These are phyloP conservation scores for Pulveroboletus sp. DNA, from an alignment of 768 basidiomycete genomes.

Conservation along the genomic window DNA sequence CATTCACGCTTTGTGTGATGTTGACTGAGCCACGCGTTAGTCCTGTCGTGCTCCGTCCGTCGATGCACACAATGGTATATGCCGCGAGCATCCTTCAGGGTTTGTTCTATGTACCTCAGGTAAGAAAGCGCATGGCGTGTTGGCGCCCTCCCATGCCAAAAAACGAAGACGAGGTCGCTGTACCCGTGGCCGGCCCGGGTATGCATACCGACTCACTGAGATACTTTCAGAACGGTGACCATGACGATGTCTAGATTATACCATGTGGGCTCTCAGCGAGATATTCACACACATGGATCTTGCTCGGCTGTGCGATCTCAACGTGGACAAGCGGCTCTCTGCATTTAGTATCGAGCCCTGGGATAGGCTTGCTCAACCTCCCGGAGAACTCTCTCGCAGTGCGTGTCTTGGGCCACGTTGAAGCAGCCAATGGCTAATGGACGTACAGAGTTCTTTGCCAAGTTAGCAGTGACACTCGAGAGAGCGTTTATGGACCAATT, in stretches of 20 bases:
- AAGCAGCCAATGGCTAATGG: slow-evolving; percentile 12
- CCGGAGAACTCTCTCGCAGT: slow-evolving; percentile 45
- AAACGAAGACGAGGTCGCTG: slow-evolving; percentile 16
- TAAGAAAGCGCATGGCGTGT: slow-evolving; percentile 42
- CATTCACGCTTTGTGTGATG: neutral
- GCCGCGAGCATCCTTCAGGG: slow-evolving; percentile 56
- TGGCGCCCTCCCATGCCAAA: slow-evolving; percentile 33
- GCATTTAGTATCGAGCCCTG: slow-evolving; percentile 44
- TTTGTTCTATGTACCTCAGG: slow-evolving; percentile 69
- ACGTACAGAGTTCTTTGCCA: slow-evolving; percentile 48
- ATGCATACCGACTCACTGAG: slow-evolving; percentile 24
- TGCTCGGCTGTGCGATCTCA: slow-evolving; percentile 54
- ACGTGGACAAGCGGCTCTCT: slow-evolving; percentile 48
- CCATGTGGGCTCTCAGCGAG: slow-evolving; percentile 59
- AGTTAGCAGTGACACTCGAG: slow-evolving; percentile 45
- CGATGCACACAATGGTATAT: slow-evolving; percentile 48
- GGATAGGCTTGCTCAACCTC: slow-evolving; percentile 33
- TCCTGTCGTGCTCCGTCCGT: slow-evolving; percentile 69
- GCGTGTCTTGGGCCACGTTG: slow-evolving; percentile 2
- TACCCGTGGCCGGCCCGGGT: slow-evolving; percentile 37
- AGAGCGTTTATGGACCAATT: slow-evolving; percentile 38
- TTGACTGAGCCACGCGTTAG: slow-evolving; percentile 33
- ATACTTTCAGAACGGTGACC: neutral
- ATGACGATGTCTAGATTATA: slow-evolving; percentile 36
- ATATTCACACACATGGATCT: slow-evolving; percentile 71